Evolutionary conservation across 768 basidiomycete species (phyloP).

Genomic region (Rhizopogon salebrosus): DNA sequence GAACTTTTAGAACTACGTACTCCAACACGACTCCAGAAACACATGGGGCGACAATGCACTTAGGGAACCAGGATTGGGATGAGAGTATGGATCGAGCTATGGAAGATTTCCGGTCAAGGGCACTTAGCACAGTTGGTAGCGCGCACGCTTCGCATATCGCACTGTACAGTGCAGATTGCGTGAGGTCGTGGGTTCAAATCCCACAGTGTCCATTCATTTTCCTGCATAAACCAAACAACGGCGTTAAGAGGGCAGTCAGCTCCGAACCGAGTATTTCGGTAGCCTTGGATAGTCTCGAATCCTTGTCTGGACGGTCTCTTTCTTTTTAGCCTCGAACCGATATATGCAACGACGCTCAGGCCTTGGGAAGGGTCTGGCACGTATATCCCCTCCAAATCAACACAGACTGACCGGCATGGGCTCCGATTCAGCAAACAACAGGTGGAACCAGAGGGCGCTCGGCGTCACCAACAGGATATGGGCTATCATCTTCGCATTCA

Average conservation of each 20-base stretch:
- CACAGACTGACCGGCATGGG: constrained; percentile 39
- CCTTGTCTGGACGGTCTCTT: neutral
- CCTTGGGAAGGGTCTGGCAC: constrained; percentile 43
- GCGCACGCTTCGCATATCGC: constrained; percentile 49
- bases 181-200: constrained; percentile 58
- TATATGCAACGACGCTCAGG: constrained; percentile 58
- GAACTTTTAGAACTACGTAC: too few relatives aligned
- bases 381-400: constrained; percentile 46
- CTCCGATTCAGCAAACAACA: constrained; percentile 40
- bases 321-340: constrained; percentile 4
- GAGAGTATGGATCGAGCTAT: too few relatives aligned
- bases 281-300: neutral
- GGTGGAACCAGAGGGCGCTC: constrained; percentile 50
- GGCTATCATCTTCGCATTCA: constrained; percentile 51
- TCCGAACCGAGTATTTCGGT: neutral
- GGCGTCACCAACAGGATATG: constrained; percentile 69
- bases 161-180: constrained; percentile 34
- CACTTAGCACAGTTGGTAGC: constrained; percentile 58
- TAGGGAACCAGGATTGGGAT: too few relatives aligned
- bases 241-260: neutral
- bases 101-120: constrained; percentile 20
- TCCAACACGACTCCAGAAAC: too few relatives aligned
- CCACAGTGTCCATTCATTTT: constrained; percentile 39
- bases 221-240: too few relatives aligned
- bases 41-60: too few relatives aligned